Evolutionary conservation across 2,329 filamentous ascomycete species (phyloP), one percentile per base, ranked within the genome.

Genomic region (Leptodontidium sp.): DNA sequence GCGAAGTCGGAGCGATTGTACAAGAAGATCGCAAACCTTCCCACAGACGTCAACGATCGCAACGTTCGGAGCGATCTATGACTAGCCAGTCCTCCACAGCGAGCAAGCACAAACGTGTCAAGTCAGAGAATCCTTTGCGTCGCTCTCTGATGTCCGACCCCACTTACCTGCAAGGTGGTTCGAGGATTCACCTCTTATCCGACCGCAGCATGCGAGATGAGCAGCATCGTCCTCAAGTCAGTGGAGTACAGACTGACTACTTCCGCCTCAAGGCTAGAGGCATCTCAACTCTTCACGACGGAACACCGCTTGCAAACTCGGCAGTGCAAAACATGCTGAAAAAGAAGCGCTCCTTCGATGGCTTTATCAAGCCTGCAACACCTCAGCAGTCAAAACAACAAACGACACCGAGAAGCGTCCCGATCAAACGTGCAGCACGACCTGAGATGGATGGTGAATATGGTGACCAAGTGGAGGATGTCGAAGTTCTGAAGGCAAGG

Each of bases 261-360:
- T 79, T 79, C 63, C 74, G 78, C 24, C 68, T 79, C 15, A 79
- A 79, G 71, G 78, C 78, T 12, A 73, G 78, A 53, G 78, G 78
- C 2, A 78, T 79, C 9, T 69, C 66, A 2, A 79, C 76, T 35
- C 69, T 78, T 21, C 73, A 73, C 14, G 67, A 77, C 64, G 77
- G 77, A 14, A 73, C 72, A 11, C 74, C 77, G 49, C 68, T 78
- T 49, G 77, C 78, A 24, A 74, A 47, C 35, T 75, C 77, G 17
- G 78, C 71, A 5, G 75, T 74, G 14, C 75, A 70, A 6, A 50
- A 71, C 24, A 67, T 75, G 32, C 49, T 77, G 7, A 73, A 68
- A 21, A 62, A 66, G 4, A 77, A 77, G 67, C 64, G 70, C 4
- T 76, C 75, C 11, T 74, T 75, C 49, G 74, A 78, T 67, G 69